Base-by-base conservation (phyloP, 2,329 filamentous ascomycete genomes). In the Juglanconis oblonga region DNA sequence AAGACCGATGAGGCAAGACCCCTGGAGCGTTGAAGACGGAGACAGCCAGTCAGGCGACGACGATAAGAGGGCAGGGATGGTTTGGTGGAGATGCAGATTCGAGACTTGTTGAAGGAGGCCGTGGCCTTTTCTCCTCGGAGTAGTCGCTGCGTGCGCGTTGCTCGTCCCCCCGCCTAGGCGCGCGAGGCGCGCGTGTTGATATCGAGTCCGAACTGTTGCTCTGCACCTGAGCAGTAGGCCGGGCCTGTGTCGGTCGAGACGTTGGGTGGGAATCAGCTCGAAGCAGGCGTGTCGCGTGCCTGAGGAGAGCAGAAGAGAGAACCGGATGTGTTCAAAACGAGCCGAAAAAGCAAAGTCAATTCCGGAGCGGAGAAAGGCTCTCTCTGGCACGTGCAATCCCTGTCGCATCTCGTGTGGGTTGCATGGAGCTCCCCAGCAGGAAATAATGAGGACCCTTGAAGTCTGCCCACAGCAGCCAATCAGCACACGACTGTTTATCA, bases 1-100 rank as follows among this genome's bases (percentile, higher is more conserved):
- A 58, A 57, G 61, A 45, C 57, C 61, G 58, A 62, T 54, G 50
- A 60, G 38, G 44, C 44, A 51, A 55, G 48, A 55, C 53, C 58
- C 58, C 58, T 60, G 55, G 42, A 49, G 17, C 13, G 10, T 32
- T 35, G 1, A 35, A 35, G 38, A n/a, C 33, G 31, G 17, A 14
- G 47, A 35, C 33, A 42, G 29, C 61, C 61, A 63, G 50, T 63
- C 29, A 58, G 50, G 49, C 32, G 33, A 14, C 40, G 31, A 55
- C 54, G 61, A 63, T 63, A 63, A 63, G 58, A 24, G 24, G 24
- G 24, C 24, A 24, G 24, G 24, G 24, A 24, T 24, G 24, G 24
- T 24, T 24, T 24, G 24, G 24, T 24, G 24, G 24, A 24, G 24
- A 24, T 24, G 24, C 24, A 24, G 24, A 24, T 24, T 24, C 24